Evolutionary conservation across 1,139 yeast genomes (phyloP).

Genomic region (Neolecta irregularis): DNA sequence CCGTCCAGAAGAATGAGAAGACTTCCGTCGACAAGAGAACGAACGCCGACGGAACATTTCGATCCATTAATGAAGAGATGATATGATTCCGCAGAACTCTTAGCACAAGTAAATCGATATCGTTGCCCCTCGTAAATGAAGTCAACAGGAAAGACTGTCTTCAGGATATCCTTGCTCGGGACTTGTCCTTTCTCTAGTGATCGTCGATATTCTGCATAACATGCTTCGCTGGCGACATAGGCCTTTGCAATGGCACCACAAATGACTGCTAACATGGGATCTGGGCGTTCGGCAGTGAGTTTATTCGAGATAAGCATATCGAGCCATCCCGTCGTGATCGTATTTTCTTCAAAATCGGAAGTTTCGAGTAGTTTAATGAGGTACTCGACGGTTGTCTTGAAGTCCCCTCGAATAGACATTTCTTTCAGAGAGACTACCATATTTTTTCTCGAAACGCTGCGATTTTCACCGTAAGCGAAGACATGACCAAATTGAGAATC

Average conservation of each 20-base stretch:
- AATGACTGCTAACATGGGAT: slow-evolving; percentile 71
- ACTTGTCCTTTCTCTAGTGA: slow-evolving; percentile 92
- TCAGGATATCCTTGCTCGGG: slow-evolving; percentile 61
- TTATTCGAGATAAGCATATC: slow-evolving; percentile 87
- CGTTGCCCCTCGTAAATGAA: slow-evolving; percentile 88
- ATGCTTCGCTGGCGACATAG: slow-evolving; percentile 60
- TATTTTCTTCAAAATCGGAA: slow-evolving; percentile 88
- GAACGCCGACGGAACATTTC: slow-evolving; percentile 72
- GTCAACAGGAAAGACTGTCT: slow-evolving; percentile 81
- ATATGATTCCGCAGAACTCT: slow-evolving; percentile 70
- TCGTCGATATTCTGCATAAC: slow-evolving; percentile 48
- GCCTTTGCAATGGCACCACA: slow-evolving; percentile 98
- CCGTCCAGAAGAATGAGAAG: slow-evolving; percentile 77
- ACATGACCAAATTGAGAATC: slow-evolving; percentile 98
- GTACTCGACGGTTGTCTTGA: slow-evolving; percentile 93
- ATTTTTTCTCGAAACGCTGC: slow-evolving; percentile 94
- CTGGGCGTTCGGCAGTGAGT: slow-evolving; percentile 94
- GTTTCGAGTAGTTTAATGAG: slow-evolving; percentile 88
- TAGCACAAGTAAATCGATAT: slow-evolving; percentile 89
- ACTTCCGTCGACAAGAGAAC: slow-evolving; percentile 87
- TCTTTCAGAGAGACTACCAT: slow-evolving; percentile 98
- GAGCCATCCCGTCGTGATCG: slow-evolving; percentile 96
- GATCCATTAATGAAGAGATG: slow-evolving; percentile 88
- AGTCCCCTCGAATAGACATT: slow-evolving; percentile 92
- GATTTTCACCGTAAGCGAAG: slow-evolving; percentile 95